Base-by-base conservation (phyloP, 2,329 filamentous ascomycete genomes). In the Coleophoma cylindrospora region DNA sequence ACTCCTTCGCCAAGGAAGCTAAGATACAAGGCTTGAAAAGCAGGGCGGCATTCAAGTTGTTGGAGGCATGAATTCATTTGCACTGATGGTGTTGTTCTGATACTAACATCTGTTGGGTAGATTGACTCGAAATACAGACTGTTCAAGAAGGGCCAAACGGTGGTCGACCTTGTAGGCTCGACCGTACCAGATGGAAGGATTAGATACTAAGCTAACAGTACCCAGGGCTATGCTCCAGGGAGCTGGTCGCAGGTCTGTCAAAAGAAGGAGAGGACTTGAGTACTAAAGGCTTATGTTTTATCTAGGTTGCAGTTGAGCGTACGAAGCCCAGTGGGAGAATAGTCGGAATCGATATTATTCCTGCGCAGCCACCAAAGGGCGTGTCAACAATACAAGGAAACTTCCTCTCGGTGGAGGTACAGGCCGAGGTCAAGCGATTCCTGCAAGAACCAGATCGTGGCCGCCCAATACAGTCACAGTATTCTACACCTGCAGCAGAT, bases 351-450 rank as follows among this genome's bases (percentile, higher is more conserved):
- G 94, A 99, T 66, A 80, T 99, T 47, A 90, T 99, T 57, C 94
- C 94, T 4, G 89, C 91, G 0, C 87, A 92, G 65, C 92, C 95
- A 5, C 94, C 94, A 0, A 83, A 80, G 62, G 94, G 94, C 19
- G 91, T 95, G n/a, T 91, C 89, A 27, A 90, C 90, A 2, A 91
- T 99, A 50, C 94, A 99, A 69, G 94, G 95, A 44, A 89, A 99
- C 66, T 97, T 99, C 58, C 74, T 97, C 38, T 87, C 84, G 6
- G 77, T 82, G 0, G 69, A 71, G 2, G 84, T 96, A n/a, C 87
- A 87, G 66, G 77, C 74, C 19, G 80, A 92, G 66, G 84, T 96
- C 37, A 85, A 86, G 65, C 76, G 82, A 5, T 94, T 91, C 63
- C 80, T 99, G 38, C 70, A 76, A 44, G 80, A 86, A 53, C 81